Evolutionary conservation across 768 basidiomycete species (phyloP), one percentile per base, ranked within the genome.

Genomic region (Trametes cinnabarina): DNA sequence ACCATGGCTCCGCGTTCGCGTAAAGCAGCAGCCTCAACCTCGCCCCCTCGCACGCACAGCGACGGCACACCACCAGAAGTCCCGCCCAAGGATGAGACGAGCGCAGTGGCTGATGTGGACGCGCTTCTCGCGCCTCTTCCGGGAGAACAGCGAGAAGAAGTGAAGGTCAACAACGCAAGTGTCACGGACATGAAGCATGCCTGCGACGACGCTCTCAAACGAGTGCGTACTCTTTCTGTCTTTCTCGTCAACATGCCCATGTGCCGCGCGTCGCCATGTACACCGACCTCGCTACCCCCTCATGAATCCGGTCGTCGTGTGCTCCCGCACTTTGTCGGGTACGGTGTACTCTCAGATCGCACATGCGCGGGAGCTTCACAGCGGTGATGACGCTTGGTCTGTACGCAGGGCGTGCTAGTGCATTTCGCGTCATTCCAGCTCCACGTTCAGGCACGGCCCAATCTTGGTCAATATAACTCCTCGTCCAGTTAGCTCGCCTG

Each of bases 121-220:
- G 52, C 61, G 51, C 62, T 63, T 25, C 51, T 58, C 4, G 58
- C 67, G 14, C 68, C 70, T 20, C 55, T 63, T 25, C 51, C 65
- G 30, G 58, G 50, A 12, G 64, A 56, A 40, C 66, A 65, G 39
- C 65, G 72, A 32, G 76, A 77, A 40, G 71, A 69, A 37, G 74
- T 80, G 57, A 77, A 77, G 57, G 75, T 83, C 52, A 85, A 84
- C 72, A 81, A 80, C 56, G 74, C 77, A 23, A 81, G 75, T 63
- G 64, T 77, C 43, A 65, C 68, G 9, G 82, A 83, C 65, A 75
- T 84, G 62, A 84, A 85, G 68, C 72, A 73, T 54, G 76, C 82
- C 9, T 74, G 79, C 60, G 95, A 98, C 72, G 95, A 98, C 74
- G 87, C 88, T 43, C 76, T 98, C 57, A 93, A 92, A 73, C 87